Base-by-base conservation (phyloP, 2,329 filamentous ascomycete genomes). In the Talaromyces sp. region DNA sequence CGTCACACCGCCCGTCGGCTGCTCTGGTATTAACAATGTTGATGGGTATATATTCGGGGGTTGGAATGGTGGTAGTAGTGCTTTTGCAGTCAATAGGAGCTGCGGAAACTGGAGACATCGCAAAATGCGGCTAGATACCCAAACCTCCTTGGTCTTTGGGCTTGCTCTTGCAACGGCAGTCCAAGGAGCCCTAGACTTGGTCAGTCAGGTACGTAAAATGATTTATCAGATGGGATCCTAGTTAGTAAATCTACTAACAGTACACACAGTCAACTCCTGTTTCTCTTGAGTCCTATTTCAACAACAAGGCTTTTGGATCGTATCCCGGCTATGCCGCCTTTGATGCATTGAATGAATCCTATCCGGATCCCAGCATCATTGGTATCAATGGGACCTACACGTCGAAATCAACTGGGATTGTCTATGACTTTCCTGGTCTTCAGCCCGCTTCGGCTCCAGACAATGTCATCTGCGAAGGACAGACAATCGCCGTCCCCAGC, bases 221-320 rank as follows among this genome's bases (percentile, higher is more conserved):
- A 27, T 27, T 27, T 27, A 27, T 27, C 6, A 27, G 27, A 27
- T 27, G 6, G 6, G 27, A 27, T 27, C 27, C 27, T 27, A 27
- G 27, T 27, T 27, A 27, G 27, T 27, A 27, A 27, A 27, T 56
- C n/a, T 56, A 19, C 31, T 56, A 6, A 56, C 52, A 16, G 24
- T 11, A 1, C 27, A 56, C 6, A 19, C 43, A 70, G 67, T 69
- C 65, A 11, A 65, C 73, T 1, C 68, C 69, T 16, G 52, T 76
- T 2, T 65, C 71, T 13, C 69, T 83, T 24, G 70, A 72, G 0
- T 19, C 71, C 0, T 75, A 76, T 49, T 81, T 80, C 72, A 83
- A 84, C 72, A 83, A 84, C 69, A 82, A 81, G 63, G 82, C 73
- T 1, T 83, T 84, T 65, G 80, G 80, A 3, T 74, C 75, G 0